Evolutionary conservation across 2,329 filamentous ascomycete species (phyloP).

Genomic region (Elsinoe arachidis): DNA sequence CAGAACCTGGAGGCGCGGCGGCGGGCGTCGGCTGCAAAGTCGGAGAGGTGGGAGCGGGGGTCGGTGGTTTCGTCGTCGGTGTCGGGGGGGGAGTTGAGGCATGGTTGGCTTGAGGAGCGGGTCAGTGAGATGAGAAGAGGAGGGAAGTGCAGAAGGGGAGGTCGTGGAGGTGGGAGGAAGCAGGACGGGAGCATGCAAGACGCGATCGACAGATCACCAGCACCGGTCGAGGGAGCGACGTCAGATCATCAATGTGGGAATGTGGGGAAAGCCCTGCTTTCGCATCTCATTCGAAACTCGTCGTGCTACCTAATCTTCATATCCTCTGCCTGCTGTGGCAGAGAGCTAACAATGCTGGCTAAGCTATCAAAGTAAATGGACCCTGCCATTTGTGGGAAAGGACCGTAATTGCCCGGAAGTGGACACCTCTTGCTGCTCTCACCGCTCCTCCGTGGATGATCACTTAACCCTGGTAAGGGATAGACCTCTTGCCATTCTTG

Average conservation of each 20-base stretch:
- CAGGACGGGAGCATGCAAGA: neutral
- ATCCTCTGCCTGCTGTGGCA: neutral
- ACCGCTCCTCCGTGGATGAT: too few relatives aligned
- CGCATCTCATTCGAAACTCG: neutral
- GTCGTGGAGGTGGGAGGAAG: neutral
- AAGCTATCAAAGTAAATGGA: neutral
- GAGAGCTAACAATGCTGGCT: neutral
- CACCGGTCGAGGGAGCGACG: neutral
- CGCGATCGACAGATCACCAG: neutral
- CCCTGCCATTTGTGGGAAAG: neutral
- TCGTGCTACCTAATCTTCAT: neutral
- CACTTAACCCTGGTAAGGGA: too few relatives aligned
- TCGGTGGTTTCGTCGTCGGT: neutral
- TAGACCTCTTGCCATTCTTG: too few relatives aligned
- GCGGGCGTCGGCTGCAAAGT: constrained; percentile 23
- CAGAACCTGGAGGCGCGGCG: constrained; percentile 44
- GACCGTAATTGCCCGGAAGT: neutral
- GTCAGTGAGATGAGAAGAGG: neutral
- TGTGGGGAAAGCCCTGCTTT: constrained; percentile 1
- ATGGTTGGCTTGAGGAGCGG: neutral
- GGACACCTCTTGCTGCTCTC: neutral
- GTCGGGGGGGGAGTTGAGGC: constrained; percentile 8
- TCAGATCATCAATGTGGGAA: constrained; percentile 3
- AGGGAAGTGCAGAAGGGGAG: neutral
- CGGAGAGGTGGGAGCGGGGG: neutral